phyloP scores from a whole-genome alignment of 2,329 filamentous ascomycete genomes.

The Apiospora pterosperma region DNA sequence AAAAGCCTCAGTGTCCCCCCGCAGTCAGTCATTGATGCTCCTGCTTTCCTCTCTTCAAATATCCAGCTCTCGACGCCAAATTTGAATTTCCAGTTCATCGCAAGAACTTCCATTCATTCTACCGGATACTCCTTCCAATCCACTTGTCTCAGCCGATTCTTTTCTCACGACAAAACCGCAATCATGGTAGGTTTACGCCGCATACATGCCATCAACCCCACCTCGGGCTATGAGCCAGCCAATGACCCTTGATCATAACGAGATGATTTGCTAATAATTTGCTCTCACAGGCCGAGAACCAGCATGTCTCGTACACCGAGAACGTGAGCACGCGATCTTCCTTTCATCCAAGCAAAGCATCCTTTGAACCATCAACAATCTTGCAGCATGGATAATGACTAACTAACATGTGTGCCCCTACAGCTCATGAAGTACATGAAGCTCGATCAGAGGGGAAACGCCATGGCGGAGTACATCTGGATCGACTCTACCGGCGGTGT shows the following conservation, averaged over 20 bases:
- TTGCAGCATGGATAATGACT: not conserved
- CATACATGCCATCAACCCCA: constrained; percentile 19
- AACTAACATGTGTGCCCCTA: constrained; percentile 16
- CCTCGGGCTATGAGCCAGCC: constrained; percentile 17
- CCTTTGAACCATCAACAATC: not conserved
- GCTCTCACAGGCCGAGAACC: constrained; percentile 34
- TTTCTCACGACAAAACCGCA: constrained; percentile 13
- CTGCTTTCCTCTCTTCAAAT: not conserved
- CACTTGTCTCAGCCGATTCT: not conserved
- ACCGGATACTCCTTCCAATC: not conserved
- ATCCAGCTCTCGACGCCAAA: not conserved
- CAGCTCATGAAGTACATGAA: constrained; percentile 90
- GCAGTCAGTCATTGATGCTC: not conserved
- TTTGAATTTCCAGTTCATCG: not conserved
- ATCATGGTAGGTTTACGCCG: constrained; percentile 24
- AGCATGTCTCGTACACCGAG: constrained; percentile 29
- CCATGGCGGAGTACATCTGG: constrained; percentile 98
- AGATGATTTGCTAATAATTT: constrained; percentile 32
- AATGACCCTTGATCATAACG: constrained; percentile 29
- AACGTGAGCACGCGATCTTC: constrained; percentile 25
- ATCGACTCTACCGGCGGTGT: constrained; percentile 73
- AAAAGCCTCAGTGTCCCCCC: constrained; percentile 5
- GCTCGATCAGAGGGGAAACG: constrained; percentile 82
- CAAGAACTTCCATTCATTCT: constrained; percentile 1
- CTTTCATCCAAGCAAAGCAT: not conserved